These are phyloP conservation scores for Ophiostoma tasmaniense DNA, from an alignment of 2,329 filamentous ascomycete genomes.

Conservation along the genomic window DNA sequence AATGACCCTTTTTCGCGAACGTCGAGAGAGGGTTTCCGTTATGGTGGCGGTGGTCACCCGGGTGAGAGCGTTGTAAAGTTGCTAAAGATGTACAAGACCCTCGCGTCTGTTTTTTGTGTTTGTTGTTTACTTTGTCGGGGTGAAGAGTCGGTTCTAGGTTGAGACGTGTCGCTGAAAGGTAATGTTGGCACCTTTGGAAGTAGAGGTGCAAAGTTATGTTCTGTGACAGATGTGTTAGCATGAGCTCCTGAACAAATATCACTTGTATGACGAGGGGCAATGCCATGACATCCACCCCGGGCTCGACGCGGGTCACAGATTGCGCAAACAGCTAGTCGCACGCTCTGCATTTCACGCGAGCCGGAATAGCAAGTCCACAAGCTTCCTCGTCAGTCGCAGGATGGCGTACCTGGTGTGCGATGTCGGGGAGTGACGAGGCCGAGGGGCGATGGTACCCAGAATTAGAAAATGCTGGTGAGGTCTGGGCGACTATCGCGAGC, in stretches of 20 bases:
- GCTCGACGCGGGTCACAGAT: background rate
- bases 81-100: background rate
- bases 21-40: background rate
- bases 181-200: background rate
- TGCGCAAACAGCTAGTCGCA: background rate
- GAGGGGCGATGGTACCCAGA: background rate
- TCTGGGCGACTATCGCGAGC: background rate
- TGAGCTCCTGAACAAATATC: background rate
- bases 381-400: background rate
- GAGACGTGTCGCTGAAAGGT: background rate
- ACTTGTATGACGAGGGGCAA: conserved; percentile 1
- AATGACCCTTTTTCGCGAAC: background rate
- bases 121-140: background rate
- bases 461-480: background rate
- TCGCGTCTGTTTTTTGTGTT: background rate
- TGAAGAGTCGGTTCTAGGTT: background rate
- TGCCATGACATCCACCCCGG: background rate
- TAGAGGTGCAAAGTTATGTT: background rate
- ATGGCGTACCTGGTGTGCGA: background rate
- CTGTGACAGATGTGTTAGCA: background rate
- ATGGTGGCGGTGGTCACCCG: background rate
- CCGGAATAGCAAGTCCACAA: background rate
- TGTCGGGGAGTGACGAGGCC: background rate
- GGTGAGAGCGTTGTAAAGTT: background rate
- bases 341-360: background rate